Base-by-base conservation (phyloP, 2,329 filamentous ascomycete genomes). In the Colletotrichum euphorbiae region DNA sequence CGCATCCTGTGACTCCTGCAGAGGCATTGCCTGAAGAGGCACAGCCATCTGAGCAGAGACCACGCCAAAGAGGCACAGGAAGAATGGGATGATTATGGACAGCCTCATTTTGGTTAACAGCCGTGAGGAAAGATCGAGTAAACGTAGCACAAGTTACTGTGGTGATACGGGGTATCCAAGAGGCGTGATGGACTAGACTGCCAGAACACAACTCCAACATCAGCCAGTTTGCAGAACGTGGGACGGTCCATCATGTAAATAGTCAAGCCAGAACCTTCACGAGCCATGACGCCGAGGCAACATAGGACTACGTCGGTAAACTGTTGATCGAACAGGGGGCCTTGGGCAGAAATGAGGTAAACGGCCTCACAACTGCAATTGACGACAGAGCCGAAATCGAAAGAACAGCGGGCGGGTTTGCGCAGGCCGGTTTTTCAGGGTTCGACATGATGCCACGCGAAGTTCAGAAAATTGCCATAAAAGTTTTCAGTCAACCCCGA, bases 221-320 rank as follows among this genome's bases (percentile, higher is more conserved):
- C 24, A 45, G 13, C 19, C 19, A 4, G 13, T 6, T 45, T 31
- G 31, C 12, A 24, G 28, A 33, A 40, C 40, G 45, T 57, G 46
- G 60, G 65, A 46, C 21, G 21, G 42, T 2, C 45, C 65, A 46
- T 38, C 61, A 38, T 17, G 65, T 68, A 68, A 65, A 65, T 68
- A 68, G 36, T 43, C 45, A 17, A 4, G 17, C 12, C 11, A 19
- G 21, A 43, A 46, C 40, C 59, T 59, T 68, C 65, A 59, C 65
- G 38, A 68, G 60, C 65, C 65, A 31, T 59, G 60, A 65, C 17
- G 21, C 65, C 65, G 65, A 68, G 65, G 65, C 40, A 68, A 36
- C 28, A 5, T 19, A 21, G 31, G 28, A 33, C 19, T 50, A 21
- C 45, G 21, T 17, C 38, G 28, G 40, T 19, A 40, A n/a, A 46